Percentiles rank a stretch among this genome's conserved stretches.
Evolutionary conservation across 441 rosid species (phyloP).

Genomic region (Dalechampia spathulata): DNA sequence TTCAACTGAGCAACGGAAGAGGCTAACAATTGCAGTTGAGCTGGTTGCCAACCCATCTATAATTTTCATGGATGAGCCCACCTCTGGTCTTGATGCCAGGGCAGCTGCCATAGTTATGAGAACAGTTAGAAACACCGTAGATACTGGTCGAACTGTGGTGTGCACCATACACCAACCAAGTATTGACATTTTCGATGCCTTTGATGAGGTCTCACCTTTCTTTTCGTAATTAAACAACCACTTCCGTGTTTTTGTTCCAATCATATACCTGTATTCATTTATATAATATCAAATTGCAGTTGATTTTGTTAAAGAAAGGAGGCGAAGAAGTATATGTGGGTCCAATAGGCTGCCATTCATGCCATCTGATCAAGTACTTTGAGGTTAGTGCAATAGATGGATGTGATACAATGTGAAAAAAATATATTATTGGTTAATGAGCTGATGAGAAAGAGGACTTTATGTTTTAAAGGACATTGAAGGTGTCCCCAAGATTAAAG

Average conservation of each 20-base stretch:
- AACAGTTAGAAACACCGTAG: conserved; percentile 62
- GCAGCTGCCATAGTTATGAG: conserved; percentile 74
- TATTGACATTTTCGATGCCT: conserved; percentile 65
- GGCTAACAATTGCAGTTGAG: conserved; percentile 67
- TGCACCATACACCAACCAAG: conserved; percentile 82
- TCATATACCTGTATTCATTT: conserved; percentile 15
- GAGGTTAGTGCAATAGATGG: conserved; percentile 35
- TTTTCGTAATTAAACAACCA: background rate
- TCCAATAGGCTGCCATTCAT: conserved; percentile 53
- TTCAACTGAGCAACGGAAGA: conserved; percentile 59
- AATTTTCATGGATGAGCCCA: conserved; percentile 62
- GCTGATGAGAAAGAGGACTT: conserved; percentile 3
- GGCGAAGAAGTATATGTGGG: conserved; percentile 65
- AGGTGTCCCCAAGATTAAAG: conserved; percentile 45
- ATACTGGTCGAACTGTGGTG: conserved; percentile 63
- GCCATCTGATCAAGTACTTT: conserved; percentile 46
- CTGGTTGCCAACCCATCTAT: conserved; percentile 67
- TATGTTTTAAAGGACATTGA: conserved; percentile 31
- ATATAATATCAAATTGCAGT: conserved; percentile 24
- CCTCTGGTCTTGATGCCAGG: conserved; percentile 70
- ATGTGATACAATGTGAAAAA: background rate
- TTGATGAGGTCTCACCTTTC: conserved; percentile 46
- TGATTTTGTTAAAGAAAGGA: conserved; percentile 51
- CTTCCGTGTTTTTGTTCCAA: background rate
- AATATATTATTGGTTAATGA: background rate